These are phyloP conservation scores for Pestalotiopsis sp. DNA, from an alignment of 2,329 filamentous ascomycete genomes.

Conservation along the genomic window DNA sequence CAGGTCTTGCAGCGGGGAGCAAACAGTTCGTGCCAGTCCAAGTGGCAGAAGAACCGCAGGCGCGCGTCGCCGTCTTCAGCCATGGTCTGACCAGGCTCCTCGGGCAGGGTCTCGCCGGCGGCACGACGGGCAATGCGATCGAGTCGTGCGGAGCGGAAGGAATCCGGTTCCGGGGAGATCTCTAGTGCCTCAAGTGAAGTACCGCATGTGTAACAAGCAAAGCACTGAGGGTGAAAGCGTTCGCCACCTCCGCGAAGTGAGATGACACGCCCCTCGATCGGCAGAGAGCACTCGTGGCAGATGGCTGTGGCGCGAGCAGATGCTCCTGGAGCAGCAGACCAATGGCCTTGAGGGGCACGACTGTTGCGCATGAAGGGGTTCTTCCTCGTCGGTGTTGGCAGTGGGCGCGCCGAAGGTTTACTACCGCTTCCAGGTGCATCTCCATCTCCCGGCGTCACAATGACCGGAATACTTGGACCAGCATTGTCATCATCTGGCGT, in stretches of 20 bases:
- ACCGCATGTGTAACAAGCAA: slow-evolving; percentile 84
- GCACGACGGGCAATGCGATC: slow-evolving; percentile 69
- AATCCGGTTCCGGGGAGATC: slow-evolving; percentile 89
- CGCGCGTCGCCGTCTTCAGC: slow-evolving; percentile 73
- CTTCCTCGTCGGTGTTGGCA: slow-evolving; percentile 49
- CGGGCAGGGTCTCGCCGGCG: slow-evolving; percentile 60
- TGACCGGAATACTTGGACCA: slow-evolving; percentile 36
- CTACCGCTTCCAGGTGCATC: slow-evolving; percentile 16
- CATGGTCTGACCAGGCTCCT: slow-evolving; percentile 65
- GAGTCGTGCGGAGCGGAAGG: slow-evolving; percentile 70
- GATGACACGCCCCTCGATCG: slow-evolving; percentile 90
- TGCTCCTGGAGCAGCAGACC: slow-evolving; percentile 57
- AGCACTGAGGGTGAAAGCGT: slow-evolving; percentile 93
- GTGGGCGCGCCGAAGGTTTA: slow-evolving; percentile 40
- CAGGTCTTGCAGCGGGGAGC: slow-evolving; percentile 94
- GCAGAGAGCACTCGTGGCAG: slow-evolving; percentile 81
- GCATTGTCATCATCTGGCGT: slow-evolving; percentile 33
- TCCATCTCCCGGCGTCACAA: slow-evolving; percentile 48
- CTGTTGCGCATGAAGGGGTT: slow-evolving; percentile 34
- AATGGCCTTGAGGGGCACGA: slow-evolving; percentile 53
- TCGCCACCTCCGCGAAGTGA: slow-evolving; percentile 72
- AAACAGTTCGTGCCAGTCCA: slow-evolving; percentile 97
- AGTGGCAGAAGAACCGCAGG: slow-evolving; percentile 90
- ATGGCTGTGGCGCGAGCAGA: slow-evolving; percentile 63
- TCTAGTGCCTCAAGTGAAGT: slow-evolving; percentile 92